Base-by-base conservation (phyloP, 371 early-diverging fungal species). In the Mortierella sp. region DNA sequence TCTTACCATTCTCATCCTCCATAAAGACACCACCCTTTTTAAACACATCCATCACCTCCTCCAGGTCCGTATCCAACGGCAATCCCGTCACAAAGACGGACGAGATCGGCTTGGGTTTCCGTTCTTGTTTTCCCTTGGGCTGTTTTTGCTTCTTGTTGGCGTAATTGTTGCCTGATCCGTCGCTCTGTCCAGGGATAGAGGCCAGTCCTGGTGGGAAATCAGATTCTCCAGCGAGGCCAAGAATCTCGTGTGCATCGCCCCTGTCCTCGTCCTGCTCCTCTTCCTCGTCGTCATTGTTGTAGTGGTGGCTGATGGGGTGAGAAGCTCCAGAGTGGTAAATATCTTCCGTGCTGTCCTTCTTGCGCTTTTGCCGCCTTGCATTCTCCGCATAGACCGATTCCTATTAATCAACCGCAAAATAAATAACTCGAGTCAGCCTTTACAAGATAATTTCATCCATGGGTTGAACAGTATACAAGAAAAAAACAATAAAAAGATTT, bases 1-100 rank as follows among this genome's bases (percentile, higher is more conserved):
- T 45, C 72, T 68, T 75, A 81, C 84, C 85, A 63, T 79, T 74
- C 34, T 85, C 85, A 83, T 97, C 98, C 71, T 96, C 96, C 95
- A 97, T 94, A 48, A 99, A 94, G 4, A 98, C 92, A 42, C 98
- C 99, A 78, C 94, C 98, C 82, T 97, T 97, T 52, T 91, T 91
- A 88, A 98, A 99, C 7, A 90, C 90, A 16, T 92, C 91, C 60
- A 91, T 89, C 48, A 99, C 84, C 79, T 98, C 98, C 0, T 95
- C 95, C 14, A 93, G 81, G 0, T 96, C 95, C 5, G 92, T 90
- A 83, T 98, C 97, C n/a, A 82, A 76, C 3, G 98, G 99, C 42
- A 98, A 89, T 16, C 95, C 95, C 3, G 96, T 94, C 0, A 99
- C 93, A 89, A 98, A 99, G 8, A 98, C 93, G 0, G 96, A 95